phyloP scores from a whole-genome alignment of 2,329 filamentous ascomycete genomes.

The Helicocarpus griseus region DNA sequence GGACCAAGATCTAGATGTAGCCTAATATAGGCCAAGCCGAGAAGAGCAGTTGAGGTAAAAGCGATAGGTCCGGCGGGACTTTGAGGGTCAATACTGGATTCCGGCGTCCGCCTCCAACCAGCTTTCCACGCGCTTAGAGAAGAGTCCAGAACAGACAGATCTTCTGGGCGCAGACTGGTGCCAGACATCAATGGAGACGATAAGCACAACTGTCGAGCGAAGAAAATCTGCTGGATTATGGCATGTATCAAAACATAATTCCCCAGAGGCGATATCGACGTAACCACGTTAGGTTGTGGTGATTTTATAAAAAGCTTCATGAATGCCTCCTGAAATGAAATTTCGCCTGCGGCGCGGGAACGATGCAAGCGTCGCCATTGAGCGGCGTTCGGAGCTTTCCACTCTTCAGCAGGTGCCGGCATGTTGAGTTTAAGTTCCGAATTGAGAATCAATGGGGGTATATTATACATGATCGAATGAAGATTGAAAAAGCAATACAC shows the following conservation, averaged over 20 bases:
- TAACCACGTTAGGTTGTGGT: slow-evolving; percentile 24
- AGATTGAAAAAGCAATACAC: slow-evolving; percentile 51
- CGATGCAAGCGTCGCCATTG: slow-evolving; percentile 40
- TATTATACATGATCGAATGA: slow-evolving; percentile 53
- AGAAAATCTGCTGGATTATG: slow-evolving; percentile 46
- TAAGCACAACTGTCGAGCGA: slow-evolving; percentile 40
- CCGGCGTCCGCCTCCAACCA: slow-evolving; percentile 43
- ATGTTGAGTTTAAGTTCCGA: slow-evolving; percentile 45
- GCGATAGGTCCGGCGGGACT: slow-evolving; percentile 45
- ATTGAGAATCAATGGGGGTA: slow-evolving; percentile 48
- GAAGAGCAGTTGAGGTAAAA: slow-evolving; percentile 41
- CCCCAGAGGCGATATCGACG: slow-evolving; percentile 39
- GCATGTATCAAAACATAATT: slow-evolving; percentile 47
- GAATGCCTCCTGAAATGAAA: slow-evolving; percentile 36
- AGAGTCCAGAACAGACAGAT: slow-evolving; percentile 35
- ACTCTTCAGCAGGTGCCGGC: slow-evolving; percentile 45
- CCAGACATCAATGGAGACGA: slow-evolving; percentile 34
- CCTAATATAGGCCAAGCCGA: slow-evolving; percentile 39
- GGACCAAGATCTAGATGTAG: slow-evolving; percentile 40
- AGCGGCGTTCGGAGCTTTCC: slow-evolving; percentile 42
- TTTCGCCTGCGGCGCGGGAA: slow-evolving; percentile 23
- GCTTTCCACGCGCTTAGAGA: slow-evolving; percentile 43
- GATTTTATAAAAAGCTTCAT: slow-evolving; percentile 35
- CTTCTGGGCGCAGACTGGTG: slow-evolving; percentile 35
- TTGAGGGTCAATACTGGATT: slow-evolving; percentile 45